Conservation (phyloP, 768 basidiomycete genomes). For the Pseudohyphozyma bogoriensis region DNA sequence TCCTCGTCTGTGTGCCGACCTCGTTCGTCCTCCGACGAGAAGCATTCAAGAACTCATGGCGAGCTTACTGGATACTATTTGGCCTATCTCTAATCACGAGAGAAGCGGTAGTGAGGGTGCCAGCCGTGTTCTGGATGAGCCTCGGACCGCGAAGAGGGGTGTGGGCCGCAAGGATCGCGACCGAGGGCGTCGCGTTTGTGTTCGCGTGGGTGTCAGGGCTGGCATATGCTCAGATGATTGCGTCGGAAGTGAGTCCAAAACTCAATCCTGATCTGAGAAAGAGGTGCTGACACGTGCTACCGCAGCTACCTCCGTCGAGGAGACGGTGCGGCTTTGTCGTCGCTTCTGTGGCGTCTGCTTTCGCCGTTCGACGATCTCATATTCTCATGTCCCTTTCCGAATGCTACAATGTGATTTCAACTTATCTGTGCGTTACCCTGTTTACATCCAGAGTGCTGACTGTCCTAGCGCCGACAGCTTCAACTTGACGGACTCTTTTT, state of each 20-base stretch:
- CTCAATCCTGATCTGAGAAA: too few relatives aligned
- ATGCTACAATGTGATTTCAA: conserved; percentile 16
- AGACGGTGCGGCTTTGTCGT: not conserved
- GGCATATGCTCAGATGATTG: not conserved
- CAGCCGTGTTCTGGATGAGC: not conserved
- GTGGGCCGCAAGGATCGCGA: not conserved
- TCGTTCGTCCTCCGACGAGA: not conserved
- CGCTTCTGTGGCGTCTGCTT: not conserved
- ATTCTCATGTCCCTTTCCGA: not conserved
- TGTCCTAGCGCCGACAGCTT: conserved; percentile 1
- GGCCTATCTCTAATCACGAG: not conserved
- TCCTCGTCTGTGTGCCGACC: conserved; percentile 1
- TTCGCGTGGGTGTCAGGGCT: not conserved
- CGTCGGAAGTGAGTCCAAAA: not conserved
- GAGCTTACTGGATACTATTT: not conserved
- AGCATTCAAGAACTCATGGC: not conserved
- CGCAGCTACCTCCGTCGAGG: not conserved
- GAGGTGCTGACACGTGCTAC: too few relatives aligned
- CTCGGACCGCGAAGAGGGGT: conserved; percentile 2
- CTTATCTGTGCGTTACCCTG: too few relatives aligned
- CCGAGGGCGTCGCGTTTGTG: conserved; percentile 3
- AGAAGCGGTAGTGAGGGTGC: not conserved
- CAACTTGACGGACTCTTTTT: conserved; percentile 18
- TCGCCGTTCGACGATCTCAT: not conserved
- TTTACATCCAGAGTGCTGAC: not conserved